phyloP scores from a whole-genome alignment of 1,284 basidiomycete genomes.

The Tilletia indica region DNA sequence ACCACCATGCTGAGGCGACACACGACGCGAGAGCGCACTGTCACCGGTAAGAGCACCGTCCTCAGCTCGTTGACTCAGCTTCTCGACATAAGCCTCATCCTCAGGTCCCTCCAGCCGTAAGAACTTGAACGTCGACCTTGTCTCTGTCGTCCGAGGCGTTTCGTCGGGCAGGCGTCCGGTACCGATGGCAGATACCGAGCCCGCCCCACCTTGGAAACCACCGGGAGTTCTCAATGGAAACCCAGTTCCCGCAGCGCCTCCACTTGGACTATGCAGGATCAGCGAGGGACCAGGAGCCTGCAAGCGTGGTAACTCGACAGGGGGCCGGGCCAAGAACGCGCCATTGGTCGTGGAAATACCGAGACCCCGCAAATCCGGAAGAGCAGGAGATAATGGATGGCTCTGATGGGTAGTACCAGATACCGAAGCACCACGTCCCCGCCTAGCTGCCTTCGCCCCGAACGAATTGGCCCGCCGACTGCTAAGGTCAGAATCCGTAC shows the following conservation, averaged over 20 bases:
- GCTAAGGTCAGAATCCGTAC: no score
- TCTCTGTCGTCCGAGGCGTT: background rate
- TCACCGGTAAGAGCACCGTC: no score
- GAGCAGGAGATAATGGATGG: no score
- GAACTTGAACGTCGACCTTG: background rate
- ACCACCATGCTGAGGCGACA: no score
- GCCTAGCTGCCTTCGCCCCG: no score
- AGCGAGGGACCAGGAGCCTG: background rate
- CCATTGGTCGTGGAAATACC: background rate
- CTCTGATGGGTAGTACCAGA: no score
- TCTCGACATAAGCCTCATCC: background rate
- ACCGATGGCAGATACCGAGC: background rate
- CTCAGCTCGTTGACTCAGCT: no score
- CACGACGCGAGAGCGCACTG: no score
- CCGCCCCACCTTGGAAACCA: background rate
- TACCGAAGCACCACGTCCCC: no score
- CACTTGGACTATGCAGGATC: background rate
- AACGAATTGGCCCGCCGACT: no score
- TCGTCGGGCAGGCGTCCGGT: background rate
- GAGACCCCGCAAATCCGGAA: no score
- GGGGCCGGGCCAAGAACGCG: background rate
- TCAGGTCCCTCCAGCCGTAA: background rate
- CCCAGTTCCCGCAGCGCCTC: background rate
- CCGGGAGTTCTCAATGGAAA: background rate
- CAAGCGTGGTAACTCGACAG: background rate